Percentiles rank a stretch among this genome's conserved stretches.
Conservation (phyloP, 345 rosid genomes). For the Eucalyptus globulus region DNA sequence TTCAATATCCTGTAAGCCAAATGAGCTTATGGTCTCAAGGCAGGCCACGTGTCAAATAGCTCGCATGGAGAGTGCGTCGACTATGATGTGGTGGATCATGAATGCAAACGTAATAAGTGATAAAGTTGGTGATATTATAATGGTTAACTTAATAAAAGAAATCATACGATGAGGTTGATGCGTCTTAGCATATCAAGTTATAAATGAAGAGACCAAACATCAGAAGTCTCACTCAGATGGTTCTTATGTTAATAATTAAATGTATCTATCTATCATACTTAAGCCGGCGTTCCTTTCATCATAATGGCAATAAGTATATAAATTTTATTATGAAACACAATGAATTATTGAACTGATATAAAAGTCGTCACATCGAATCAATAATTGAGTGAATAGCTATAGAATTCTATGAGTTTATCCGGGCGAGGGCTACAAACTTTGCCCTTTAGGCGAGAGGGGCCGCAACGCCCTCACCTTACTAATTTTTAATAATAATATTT, state of each 20-base stretch:
- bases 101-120: background rate
- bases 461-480: background rate
- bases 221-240: background rate
- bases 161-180: background rate
- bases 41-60: background rate
- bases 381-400: background rate
- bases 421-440: background rate
- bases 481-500: too few relatives aligned
- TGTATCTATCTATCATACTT: background rate
- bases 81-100: background rate
- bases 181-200: background rate
- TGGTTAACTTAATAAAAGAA: background rate
- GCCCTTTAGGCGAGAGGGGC: background rate
- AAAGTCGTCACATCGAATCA: background rate
- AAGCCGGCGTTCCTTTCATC: background rate
- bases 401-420: background rate
- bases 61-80: background rate
- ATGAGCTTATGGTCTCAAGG: background rate
- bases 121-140: background rate
- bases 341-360: background rate
- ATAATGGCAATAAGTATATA: background rate
- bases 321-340: background rate
- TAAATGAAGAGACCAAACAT: background rate
- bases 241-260: background rate
- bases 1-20: background rate